Evolutionary conservation across 192 early-diverging fungal genomes (phyloP).

Genomic region (Dissophora ornata): DNA sequence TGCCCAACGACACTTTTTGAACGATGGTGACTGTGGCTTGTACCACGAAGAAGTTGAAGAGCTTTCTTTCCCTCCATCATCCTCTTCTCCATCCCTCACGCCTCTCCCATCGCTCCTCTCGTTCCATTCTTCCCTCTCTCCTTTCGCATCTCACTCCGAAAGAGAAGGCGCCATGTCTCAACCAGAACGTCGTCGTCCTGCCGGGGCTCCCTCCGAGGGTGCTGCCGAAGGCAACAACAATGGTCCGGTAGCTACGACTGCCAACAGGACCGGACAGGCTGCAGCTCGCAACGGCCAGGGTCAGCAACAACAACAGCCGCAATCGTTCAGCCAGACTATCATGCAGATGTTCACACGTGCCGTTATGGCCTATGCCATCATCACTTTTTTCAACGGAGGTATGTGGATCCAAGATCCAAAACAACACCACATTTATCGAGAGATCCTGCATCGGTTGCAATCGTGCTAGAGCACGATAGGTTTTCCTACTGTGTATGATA

Average conservation of each 20-base stretch:
- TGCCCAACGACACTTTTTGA: too few relatives aligned
- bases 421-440: too few relatives aligned
- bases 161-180: constrained; percentile 25
- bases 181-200: constrained; percentile 27
- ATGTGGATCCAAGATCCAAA: background rate
- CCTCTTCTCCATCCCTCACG: background rate
- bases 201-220: constrained; percentile 2
- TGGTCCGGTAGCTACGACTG: background rate
- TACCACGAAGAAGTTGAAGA: background rate
- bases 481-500: too few relatives aligned
- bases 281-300: constrained; percentile 5
- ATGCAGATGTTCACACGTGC: constrained; percentile 38
- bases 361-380: constrained; percentile 30
- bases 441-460: too few relatives aligned
- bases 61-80: too few relatives aligned
- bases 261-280: background rate
- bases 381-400: constrained; percentile 34
- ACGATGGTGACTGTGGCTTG: too few relatives aligned
- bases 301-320: constrained; percentile 21
- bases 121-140: background rate
- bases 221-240: background rate
- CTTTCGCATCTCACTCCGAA: background rate
- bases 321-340: constrained; percentile 12
- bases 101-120: background rate
- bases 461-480: too few relatives aligned